phyloP scores from a whole-genome alignment of 2,329 filamentous ascomycete genomes.

The Gaeumannomyces sp. region DNA sequence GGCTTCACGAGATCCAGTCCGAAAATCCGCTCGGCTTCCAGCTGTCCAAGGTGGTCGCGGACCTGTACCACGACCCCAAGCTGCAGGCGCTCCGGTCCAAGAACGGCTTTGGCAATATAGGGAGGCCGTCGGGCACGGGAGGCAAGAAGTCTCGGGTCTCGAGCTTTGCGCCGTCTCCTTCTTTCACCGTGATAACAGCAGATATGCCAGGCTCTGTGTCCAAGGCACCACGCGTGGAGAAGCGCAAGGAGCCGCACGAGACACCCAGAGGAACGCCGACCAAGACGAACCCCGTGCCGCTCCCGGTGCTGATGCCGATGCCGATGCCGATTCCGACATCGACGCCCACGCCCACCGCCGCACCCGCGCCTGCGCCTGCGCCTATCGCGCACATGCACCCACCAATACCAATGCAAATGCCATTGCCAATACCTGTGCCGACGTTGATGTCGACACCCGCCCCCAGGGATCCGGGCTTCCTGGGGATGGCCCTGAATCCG shows the following conservation, averaged over 20 bases:
- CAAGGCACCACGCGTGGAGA: slow-evolving; percentile 10
- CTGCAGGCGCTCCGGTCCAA: slow-evolving; percentile 41
- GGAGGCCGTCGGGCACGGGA: slow-evolving; percentile 38
- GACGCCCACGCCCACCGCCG: no score
- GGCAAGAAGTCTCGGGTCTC: slow-evolving; percentile 16
- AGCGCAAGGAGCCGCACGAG: slow-evolving; percentile 20
- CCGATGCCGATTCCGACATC: not conserved
- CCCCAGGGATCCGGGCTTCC: not conserved
- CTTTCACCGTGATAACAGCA: not conserved
- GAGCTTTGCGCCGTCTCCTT: not conserved
- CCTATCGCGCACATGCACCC: not conserved
- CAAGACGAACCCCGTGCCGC: not conserved
- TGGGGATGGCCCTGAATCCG: not conserved
- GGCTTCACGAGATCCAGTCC: slow-evolving; percentile 43
- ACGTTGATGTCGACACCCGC: not conserved
- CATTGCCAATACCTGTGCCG: no score
- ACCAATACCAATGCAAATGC: no score
- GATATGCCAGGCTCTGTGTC: not conserved
- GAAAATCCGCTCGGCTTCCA: slow-evolving; percentile 42
- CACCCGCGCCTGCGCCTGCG: not conserved
- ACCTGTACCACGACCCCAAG: slow-evolving; percentile 52
- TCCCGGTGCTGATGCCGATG: not conserved
- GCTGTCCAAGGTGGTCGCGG: slow-evolving; percentile 42
- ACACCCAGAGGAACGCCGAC: slow-evolving; percentile 15
- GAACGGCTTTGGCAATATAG: slow-evolving; percentile 52